These are phyloP conservation scores for Epipyxis sp. DNA, from an alignment of 108 stramenopile species.

Conservation along the genomic window DNA sequence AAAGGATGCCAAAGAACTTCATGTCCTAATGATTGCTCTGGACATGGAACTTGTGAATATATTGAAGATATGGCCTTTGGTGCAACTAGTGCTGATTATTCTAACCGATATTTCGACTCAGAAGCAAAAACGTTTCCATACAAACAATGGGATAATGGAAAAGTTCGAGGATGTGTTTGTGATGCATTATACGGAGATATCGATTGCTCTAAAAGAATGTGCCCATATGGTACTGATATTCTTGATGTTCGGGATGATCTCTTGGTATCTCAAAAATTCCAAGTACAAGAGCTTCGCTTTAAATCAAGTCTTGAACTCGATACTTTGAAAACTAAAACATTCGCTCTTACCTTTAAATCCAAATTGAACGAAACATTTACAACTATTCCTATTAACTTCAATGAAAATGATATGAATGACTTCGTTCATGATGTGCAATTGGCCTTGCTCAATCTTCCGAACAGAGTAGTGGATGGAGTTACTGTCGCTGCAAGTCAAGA, in stretches of 20 bases:
- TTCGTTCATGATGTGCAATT: constrained; percentile 23
- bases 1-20: constrained; percentile 49
- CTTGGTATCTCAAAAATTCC: constrained; percentile 44
- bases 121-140: constrained; percentile 22
- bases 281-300: constrained; percentile 44
- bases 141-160: constrained; percentile 44
- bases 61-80: constrained; percentile 57
- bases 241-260: constrained; percentile 35
- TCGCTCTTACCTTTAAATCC: constrained; percentile 26
- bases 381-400: constrained; percentile 17
- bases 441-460: constrained; percentile 25
- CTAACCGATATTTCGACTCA: neutral
- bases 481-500: neutral
- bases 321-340: neutral
- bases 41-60: constrained; percentile 48
- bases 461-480: constrained; percentile 27
- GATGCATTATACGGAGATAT: constrained; percentile 65
- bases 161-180: constrained; percentile 53
- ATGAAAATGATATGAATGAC: constrained; percentile 10
- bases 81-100: constrained; percentile 54
- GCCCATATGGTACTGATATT: constrained; percentile 54
- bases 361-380: constrained; percentile 30
- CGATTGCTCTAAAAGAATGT: constrained; percentile 47
- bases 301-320: neutral
- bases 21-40: constrained; percentile 30